Conservation (phyloP, 805 yeast species). For the Metschnikowia rubicola region DNA sequence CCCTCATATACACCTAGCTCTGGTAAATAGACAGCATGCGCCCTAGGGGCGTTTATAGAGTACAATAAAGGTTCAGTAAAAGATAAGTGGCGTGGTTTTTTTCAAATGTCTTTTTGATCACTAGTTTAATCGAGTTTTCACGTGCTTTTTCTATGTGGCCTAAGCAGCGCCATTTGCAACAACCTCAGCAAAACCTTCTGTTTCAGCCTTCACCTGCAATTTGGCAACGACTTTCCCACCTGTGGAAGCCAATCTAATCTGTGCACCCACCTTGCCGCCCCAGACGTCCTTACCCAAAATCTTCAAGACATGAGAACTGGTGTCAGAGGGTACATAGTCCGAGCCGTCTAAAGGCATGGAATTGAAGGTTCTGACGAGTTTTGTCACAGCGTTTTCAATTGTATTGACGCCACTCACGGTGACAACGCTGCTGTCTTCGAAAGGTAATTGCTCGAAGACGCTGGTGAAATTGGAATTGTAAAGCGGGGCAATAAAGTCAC, state of each 20-base stretch:
- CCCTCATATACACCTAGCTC: constrained; percentile 1
- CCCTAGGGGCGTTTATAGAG: background rate
- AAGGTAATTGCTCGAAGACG: constrained; percentile 67
- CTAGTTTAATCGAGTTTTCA: background rate
- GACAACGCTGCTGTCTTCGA: constrained; percentile 61
- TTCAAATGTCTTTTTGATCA: background rate
- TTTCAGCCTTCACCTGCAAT: constrained; percentile 48
- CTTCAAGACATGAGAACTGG: constrained; percentile 69
- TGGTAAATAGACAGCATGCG: background rate
- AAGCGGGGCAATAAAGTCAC: constrained; percentile 78
- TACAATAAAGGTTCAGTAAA: background rate
- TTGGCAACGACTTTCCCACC: constrained; percentile 60
- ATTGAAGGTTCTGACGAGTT: constrained; percentile 48
- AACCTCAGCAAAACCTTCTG: constrained; percentile 27
- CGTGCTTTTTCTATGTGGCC: background rate
- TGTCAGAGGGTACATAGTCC: constrained; percentile 57
- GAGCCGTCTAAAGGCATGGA: constrained; percentile 67
- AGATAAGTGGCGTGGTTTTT: background rate
- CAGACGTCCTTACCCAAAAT: constrained; percentile 75
- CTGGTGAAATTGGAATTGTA: constrained; percentile 73
- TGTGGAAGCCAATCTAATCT: constrained; percentile 47
- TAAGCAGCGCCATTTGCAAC: constrained; percentile 11
- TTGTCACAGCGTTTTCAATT: constrained; percentile 44
- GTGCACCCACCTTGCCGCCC: constrained; percentile 53
- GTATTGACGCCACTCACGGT: constrained; percentile 48